Percentiles rank a stretch among this genome's conserved stretches.
Conservation (phyloP, 805 yeast genomes). For the Sugiyamaella boreocaroliniensis region DNA sequence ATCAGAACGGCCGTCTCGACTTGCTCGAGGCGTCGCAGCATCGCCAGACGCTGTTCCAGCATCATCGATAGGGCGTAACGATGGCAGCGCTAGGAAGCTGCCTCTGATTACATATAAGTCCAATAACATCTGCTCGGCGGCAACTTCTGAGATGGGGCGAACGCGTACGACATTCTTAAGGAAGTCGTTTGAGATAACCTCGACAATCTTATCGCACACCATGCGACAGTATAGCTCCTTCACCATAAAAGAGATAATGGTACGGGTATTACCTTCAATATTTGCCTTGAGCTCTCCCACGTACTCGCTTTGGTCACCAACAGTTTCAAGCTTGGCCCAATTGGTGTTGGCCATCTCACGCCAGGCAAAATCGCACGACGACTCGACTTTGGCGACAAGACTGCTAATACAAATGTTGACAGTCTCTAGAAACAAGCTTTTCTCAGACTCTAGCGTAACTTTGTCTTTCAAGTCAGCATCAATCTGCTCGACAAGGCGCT, state of each 20-base stretch:
- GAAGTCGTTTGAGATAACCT: constrained; percentile 50
- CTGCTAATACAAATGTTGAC: constrained; percentile 52
- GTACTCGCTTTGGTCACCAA: constrained; percentile 67
- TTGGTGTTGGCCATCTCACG: constrained; percentile 72
- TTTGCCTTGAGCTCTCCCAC: constrained; percentile 49
- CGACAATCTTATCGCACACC: constrained; percentile 70
- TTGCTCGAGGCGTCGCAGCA: neutral
- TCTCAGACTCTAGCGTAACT: constrained; percentile 47
- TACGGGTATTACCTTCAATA: constrained; percentile 41
- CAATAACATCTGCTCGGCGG: constrained; percentile 72
- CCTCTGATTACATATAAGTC: constrained; percentile 64
- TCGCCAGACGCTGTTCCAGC: constrained; percentile 19
- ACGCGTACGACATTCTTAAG: constrained; percentile 50
- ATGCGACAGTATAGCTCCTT: constrained; percentile 67
- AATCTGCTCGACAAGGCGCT: constrained; percentile 43
- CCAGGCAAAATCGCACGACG: constrained; percentile 67
- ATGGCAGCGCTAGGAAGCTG: constrained; percentile 35
- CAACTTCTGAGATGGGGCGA: constrained; percentile 61
- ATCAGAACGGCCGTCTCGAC: neutral
- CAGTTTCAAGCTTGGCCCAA: constrained; percentile 61
- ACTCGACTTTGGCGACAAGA: constrained; percentile 50
- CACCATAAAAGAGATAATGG: constrained; percentile 36
- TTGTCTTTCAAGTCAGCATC: constrained; percentile 38
- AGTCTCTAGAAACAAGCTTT: constrained; percentile 49
- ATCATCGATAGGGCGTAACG: constrained; percentile 19